Conservation (phyloP, 2,329 filamentous ascomycete species). For the Didymella pinodella region DNA sequence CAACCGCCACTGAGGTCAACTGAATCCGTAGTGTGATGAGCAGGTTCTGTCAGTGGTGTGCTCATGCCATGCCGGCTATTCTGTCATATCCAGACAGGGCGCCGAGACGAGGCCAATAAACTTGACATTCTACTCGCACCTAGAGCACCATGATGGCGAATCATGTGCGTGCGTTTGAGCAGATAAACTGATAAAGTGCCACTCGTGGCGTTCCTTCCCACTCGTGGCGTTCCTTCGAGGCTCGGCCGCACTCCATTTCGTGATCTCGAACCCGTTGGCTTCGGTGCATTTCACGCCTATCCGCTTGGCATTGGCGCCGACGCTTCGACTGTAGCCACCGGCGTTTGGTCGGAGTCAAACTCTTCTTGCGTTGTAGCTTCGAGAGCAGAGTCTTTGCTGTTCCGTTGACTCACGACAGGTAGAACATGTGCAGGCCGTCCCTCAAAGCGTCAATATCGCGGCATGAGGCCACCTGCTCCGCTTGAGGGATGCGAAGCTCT, state of each 20-base stretch:
- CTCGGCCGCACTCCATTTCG: background rate
- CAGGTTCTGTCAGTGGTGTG: background rate
- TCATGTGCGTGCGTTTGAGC: slow-evolving; percentile 14
- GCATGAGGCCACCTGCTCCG: slow-evolving; percentile 13
- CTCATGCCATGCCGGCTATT: background rate
- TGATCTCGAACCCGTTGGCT: background rate
- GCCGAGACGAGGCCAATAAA: background rate
- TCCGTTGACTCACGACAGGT: slow-evolving; percentile 1
- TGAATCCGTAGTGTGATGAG: background rate
- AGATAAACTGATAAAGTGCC: slow-evolving; percentile 8
- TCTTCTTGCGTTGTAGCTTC: background rate
- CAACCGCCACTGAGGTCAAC: background rate
- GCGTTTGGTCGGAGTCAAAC: background rate
- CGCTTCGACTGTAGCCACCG: background rate
- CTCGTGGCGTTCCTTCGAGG: slow-evolving; percentile 10
- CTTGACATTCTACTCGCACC: background rate
- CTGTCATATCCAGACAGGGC: too few relatives aligned
- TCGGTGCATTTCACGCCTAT: background rate
- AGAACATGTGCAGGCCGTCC: slow-evolving; percentile 25
- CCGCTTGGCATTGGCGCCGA: background rate
- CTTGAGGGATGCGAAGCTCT: slow-evolving; percentile 22
- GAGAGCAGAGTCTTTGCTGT: background rate
- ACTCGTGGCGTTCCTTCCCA: slow-evolving; percentile 10
- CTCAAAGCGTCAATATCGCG: slow-evolving; percentile 19
- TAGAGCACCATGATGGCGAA: slow-evolving; percentile 1